A percentile compares a stretch with the other conserved stretches of the same genome.
phyloP scores from a whole-genome alignment of 2,329 filamentous ascomycete species.

The Calonectria pauciramosa region DNA sequence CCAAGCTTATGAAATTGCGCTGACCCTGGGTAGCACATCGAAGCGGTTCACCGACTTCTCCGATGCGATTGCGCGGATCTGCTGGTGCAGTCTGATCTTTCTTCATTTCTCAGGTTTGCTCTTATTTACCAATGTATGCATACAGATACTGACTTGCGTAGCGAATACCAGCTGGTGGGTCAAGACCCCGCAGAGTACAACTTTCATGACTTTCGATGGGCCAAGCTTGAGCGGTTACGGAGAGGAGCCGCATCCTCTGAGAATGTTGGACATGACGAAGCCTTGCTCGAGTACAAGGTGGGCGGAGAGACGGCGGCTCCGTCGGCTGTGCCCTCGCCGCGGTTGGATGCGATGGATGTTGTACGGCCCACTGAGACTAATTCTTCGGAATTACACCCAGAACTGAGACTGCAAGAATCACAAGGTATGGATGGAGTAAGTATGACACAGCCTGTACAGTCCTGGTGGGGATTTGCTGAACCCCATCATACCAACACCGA shows the following conservation, averaged over 20 bases:
- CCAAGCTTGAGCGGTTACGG: constrained; percentile 6
- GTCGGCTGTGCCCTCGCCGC: not conserved
- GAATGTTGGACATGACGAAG: not conserved
- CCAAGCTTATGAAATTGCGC: not conserved
- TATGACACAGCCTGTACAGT: not conserved
- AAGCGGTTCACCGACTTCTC: not conserved
- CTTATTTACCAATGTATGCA: not conserved
- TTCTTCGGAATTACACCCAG: not conserved
- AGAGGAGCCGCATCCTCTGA: not conserved
- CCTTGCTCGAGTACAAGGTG: not conserved
- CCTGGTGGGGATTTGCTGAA: not conserved
- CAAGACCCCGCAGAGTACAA: constrained; percentile 14
- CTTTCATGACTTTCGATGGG: constrained; percentile 15
- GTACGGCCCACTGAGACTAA: not conserved
- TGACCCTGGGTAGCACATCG: not conserved
- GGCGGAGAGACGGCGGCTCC: not conserved
- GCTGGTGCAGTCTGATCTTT: not conserved
- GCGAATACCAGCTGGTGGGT: constrained; percentile 10
- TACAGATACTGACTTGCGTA: not conserved
- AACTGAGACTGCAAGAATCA: not conserved
- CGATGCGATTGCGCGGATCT: not conserved
- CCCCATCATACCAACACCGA: not conserved
- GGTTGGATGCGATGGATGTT: constrained; percentile 11
- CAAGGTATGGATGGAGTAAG: not conserved
- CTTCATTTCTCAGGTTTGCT: constrained; percentile 1